Evolutionary conservation across 2,329 filamentous ascomycete species (phyloP), one percentile per base, ranked within the genome.

Genomic region (Neofusicoccum ribis): DNA sequence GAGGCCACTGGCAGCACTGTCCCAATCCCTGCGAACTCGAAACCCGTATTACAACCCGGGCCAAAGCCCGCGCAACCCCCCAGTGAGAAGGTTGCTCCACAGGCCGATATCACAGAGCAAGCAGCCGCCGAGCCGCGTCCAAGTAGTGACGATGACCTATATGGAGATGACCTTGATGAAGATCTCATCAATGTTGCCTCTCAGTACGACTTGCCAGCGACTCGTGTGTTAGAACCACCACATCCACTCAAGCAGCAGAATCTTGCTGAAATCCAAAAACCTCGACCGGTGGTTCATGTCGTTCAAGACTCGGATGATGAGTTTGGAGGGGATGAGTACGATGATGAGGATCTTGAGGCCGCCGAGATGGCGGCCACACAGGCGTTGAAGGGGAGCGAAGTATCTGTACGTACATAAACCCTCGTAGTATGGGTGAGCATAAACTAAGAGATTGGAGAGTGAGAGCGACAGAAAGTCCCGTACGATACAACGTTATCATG

Each of bases 401-500:
- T 67, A 36, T 52, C 54, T 61, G 63, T 65, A 52, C 63, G 63
- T 65, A 59, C 39, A 49, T 65, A 20, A 60, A 27, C 8, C 52
- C 51, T 37, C 51, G 12, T 37, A 9, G 12, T 37, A 20, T 39
- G 20, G 27, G 17, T 36, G 69, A 69, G 67, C 71, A 17, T 37
- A 80, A 83, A 81, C 91, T 93, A 89, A 93, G 82, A 80, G 74
- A 75, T 79, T 79, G 77, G 81, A 82, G 86, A 91, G 90, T 87
- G 85, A 79, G 85, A 82, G 75, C 75, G 90, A 89, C 36, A 60
- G 46, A 37, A 14, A 17, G 76, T 81, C 84, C 70, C 89, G 88
- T 80, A 87, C 89, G 54, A 96, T 96, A 73, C 92, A 96, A 78
- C 89, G 94, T 70, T 97, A 96, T 79, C 82, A 93, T 68, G 86